Evolutionary conservation across 352 stramenopile genomes (phyloP).

Genomic region (Phytophthora sansomeana): DNA sequence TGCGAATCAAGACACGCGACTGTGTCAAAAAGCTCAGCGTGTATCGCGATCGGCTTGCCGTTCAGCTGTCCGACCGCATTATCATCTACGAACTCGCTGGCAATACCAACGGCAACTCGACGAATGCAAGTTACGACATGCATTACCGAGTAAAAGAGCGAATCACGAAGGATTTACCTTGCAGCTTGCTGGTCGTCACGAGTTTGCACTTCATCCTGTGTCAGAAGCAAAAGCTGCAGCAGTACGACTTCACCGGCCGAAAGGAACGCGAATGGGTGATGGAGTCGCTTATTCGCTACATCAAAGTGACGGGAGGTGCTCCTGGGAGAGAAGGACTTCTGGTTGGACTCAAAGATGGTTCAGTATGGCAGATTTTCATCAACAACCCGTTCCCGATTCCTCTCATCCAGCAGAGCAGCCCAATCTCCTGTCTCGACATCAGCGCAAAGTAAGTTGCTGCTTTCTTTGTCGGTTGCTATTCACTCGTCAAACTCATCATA

Average conservation of each 20-base stretch:
- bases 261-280: slow-evolving; percentile 91
- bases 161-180: slow-evolving; percentile 86
- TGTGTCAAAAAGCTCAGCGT: slow-evolving; percentile 95
- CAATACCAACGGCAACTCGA: slow-evolving; percentile 37
- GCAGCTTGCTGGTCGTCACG: slow-evolving; percentile 91
- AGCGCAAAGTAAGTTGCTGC: slow-evolving; percentile 74
- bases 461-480: not conserved
- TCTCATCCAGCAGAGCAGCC: slow-evolving; percentile 87
- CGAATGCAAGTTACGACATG: slow-evolving; percentile 87
- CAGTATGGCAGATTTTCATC: slow-evolving; percentile 94
- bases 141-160: slow-evolving; percentile 93
- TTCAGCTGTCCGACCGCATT: slow-evolving; percentile 94
- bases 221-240: slow-evolving; percentile 92
- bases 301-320: slow-evolving; percentile 93
- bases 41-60: slow-evolving; percentile 92
- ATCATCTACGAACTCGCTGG: slow-evolving; percentile 94
- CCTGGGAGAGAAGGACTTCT: slow-evolving; percentile 91
- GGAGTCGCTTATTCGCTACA: slow-evolving; percentile 91
- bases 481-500: not conserved
- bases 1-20: slow-evolving; percentile 95
- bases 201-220: slow-evolving; percentile 93
- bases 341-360: slow-evolving; percentile 93
- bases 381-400: slow-evolving; percentile 96
- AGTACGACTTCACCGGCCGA: slow-evolving; percentile 91
- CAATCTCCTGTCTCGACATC: slow-evolving; percentile 92